A percentile compares a stretch with the other conserved stretches of the same genome.
Evolutionary conservation across 2,329 filamentous ascomycete genomes (phyloP).

Genomic region (Penicillium hordei): DNA sequence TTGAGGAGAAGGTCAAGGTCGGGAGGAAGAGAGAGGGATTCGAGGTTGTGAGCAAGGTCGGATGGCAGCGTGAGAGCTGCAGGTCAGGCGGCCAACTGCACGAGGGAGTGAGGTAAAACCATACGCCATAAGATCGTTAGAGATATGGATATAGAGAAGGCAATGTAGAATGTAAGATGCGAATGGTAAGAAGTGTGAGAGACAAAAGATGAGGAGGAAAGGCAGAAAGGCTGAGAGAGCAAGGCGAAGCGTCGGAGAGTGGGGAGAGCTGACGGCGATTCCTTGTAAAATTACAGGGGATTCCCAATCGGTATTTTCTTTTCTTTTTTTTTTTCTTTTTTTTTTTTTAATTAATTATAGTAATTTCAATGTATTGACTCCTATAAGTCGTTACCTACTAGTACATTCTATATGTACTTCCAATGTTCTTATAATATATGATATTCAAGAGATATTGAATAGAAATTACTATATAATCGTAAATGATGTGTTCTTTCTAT

Average conservation of each 20-base stretch:
- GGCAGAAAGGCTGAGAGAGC: slow-evolving; percentile 13
- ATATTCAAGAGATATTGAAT: neutral
- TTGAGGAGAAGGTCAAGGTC: slow-evolving; percentile 7
- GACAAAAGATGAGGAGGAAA: slow-evolving; percentile 8
- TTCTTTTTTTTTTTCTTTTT: no score
- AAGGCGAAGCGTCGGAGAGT: slow-evolving; percentile 27
- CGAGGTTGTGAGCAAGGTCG: slow-evolving; percentile 28
- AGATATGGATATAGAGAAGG: slow-evolving; percentile 9
- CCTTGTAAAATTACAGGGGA: slow-evolving; percentile 24
- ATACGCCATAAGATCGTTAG: slow-evolving; percentile 35
- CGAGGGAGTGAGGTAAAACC: slow-evolving; percentile 28
- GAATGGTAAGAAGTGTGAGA: neutral
- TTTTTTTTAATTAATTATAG: neutral
- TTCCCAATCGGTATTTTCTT: slow-evolving; percentile 7
- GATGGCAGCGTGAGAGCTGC: slow-evolving; percentile 40
- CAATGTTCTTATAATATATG: neutral
- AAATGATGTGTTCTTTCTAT: neutral
- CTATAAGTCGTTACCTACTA: neutral
- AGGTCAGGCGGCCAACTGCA: slow-evolving; percentile 41
- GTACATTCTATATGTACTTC: neutral
- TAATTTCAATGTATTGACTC: neutral
- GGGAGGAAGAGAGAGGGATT: slow-evolving; percentile 11
- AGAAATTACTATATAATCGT: neutral
- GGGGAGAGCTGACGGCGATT: slow-evolving; percentile 25
- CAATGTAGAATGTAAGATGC: slow-evolving; percentile 1